Base-by-base conservation (phyloP, 768 basidiomycete species). In the Leccinellum luteum region DNA sequence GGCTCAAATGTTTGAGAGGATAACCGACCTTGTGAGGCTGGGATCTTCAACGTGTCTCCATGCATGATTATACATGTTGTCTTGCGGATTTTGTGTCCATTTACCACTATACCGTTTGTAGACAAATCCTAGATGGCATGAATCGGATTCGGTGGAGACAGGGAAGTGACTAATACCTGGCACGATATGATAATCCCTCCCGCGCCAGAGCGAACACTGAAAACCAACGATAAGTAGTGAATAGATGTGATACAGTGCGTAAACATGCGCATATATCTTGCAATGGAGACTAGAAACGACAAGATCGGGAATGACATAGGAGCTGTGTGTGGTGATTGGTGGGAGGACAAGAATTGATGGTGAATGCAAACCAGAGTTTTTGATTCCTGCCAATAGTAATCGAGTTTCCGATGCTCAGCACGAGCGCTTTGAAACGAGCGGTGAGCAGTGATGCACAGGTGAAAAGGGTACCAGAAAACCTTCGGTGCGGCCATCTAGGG, bases 171-270 rank as follows among this genome's bases (percentile, higher is more conserved):
- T 21, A 14, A 23, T 66, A 90, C 90, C 74, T 91, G 86, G 64
- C 90, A 92, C 5, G 91, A 91, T 52, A 92, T 79, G 62, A 91
- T 85, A 32, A 89, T 75, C 3, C 87, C 87, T 35, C 89, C 91
- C 5, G 79, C 80, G 25, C 85, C 84, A 14, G 89, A 86, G 44
- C 77, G 80, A 50, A 92, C 84, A 9, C 89, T 92, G 55, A 21
- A 52, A 35, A 32, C 23, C 55, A 41, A 31, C 10, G 3, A 45
- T 54, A 47, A 60, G 47, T 12, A 8, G 8, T 25, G 45, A 14
- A 3, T 7, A 32, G 0, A 30, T 27, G 21, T 1, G 28, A 30
- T 48, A 59, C 8, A 8, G 34, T 0, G 43, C 48, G 17, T 43
- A 44, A 6, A 75, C 81, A 68, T 64, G 88, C 90, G 87, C 90